Conservation (phyloP, 257 asterid species). For the Jasminum sambac region DNA sequence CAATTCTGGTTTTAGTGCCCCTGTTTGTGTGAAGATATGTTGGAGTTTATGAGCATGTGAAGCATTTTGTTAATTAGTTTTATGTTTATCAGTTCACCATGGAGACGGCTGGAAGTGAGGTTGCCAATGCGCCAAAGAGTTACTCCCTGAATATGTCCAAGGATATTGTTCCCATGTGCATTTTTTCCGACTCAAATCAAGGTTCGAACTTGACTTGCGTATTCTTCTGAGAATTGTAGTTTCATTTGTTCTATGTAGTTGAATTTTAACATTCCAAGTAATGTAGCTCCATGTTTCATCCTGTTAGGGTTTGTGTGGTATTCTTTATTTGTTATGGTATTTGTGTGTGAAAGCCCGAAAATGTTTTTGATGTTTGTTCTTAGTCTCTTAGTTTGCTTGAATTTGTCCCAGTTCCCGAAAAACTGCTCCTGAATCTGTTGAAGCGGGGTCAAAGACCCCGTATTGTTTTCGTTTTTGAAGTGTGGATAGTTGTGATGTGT, state of each 20-base stretch:
- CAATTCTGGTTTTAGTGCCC: not conserved
- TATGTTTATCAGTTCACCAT: constrained; percentile 38
- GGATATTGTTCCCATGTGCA: constrained; percentile 52
- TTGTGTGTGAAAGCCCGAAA: not conserved
- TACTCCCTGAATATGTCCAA: constrained; percentile 53
- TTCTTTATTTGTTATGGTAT: not conserved
- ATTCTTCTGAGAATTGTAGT: not conserved
- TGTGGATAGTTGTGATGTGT: not conserved
- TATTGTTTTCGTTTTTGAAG: not conserved
- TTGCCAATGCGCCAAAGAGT: constrained; percentile 43
- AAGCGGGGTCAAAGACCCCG: not conserved
- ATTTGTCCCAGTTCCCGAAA: too few relatives aligned
- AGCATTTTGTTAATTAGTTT: not conserved
- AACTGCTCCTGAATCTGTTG: not conserved
- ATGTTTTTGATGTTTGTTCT: not conserved
- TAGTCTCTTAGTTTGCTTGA: not conserved
- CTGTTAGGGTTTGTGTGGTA: not conserved
- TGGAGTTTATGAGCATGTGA: not conserved
- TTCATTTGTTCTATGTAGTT: not conserved
- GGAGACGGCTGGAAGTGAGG: constrained; percentile 50
- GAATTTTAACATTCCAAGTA: not conserved
- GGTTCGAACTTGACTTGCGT: constrained; percentile 28
- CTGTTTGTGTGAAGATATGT: not conserved
- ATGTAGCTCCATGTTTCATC: not conserved
- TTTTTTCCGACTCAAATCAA: constrained; percentile 46